These are phyloP conservation scores for Hortiboletus rubellus DNA, from an alignment of 1,284 basidiomycete genomes.

Conservation along the genomic window DNA sequence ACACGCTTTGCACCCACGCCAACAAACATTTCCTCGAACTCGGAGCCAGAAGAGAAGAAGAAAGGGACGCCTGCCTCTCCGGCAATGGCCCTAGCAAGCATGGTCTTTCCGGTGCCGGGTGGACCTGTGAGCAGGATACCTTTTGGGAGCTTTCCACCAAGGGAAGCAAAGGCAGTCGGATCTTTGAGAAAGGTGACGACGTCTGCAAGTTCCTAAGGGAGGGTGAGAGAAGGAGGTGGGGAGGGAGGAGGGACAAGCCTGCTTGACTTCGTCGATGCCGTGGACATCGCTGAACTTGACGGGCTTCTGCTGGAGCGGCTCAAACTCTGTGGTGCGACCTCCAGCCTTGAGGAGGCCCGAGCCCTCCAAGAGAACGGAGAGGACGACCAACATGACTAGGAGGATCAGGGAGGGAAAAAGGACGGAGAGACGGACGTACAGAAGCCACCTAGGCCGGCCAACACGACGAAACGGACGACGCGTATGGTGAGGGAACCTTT, in stretches of 20 bases:
- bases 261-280: constrained; percentile 92
- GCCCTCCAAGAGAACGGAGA: constrained; percentile 89
- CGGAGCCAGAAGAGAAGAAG: constrained; percentile 87
- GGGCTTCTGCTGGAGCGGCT: constrained; percentile 72
- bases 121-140: constrained; percentile 88
- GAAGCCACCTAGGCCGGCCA: constrained; percentile 51
- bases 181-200: constrained; percentile 93
- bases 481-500: constrained; percentile 66
- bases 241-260: constrained; percentile 42
- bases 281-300: constrained; percentile 93
- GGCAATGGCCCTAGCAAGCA: constrained; percentile 93
- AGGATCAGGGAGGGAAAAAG: constrained; percentile 3
- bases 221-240: not conserved
- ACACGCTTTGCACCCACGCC: constrained; percentile 96
- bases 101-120: constrained; percentile 95
- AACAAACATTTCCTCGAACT: constrained; percentile 98
- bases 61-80: constrained; percentile 97
- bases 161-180: constrained; percentile 81
- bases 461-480: constrained; percentile 60
- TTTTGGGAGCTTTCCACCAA: constrained; percentile 91
- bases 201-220: constrained; percentile 79
- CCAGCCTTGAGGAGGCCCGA: constrained; percentile 89
- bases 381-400: constrained; percentile 75
- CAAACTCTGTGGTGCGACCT: constrained; percentile 72
- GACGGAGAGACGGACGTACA: constrained; percentile 40